Evolutionary conservation across 2,329 filamentous ascomycete genomes (phyloP).

Genomic region (Talaromyces atroroseus): DNA sequence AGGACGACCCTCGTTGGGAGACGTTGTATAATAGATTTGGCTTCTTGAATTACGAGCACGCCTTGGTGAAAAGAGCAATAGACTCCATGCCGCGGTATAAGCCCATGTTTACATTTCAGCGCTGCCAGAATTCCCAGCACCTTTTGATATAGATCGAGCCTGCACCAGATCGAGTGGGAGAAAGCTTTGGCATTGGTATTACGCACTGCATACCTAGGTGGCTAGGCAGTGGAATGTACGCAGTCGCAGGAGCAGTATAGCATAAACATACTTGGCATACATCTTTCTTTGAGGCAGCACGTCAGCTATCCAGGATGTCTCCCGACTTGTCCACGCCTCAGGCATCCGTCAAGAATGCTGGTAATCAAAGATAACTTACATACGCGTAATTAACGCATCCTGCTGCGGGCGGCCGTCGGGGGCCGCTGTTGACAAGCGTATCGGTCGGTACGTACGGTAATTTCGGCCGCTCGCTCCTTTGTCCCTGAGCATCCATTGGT

Average conservation of each 20-base stretch:
- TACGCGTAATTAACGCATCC: background rate
- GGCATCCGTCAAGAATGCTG: background rate
- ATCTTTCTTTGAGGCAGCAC: no score
- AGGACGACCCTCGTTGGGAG: background rate
- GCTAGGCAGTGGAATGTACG: no score
- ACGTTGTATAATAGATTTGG: background rate
- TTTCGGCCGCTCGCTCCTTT: background rate
- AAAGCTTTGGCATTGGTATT: no score
- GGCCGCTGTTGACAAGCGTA: background rate
- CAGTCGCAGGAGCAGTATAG: no score
- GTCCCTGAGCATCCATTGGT: no score
- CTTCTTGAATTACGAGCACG: background rate
- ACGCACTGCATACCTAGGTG: background rate
- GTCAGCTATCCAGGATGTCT: no score
- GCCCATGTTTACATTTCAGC: background rate
- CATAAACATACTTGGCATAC: no score
- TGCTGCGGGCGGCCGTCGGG: background rate
- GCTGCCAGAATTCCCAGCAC: background rate
- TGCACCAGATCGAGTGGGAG: slow-evolving; percentile 12
- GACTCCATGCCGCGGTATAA: background rate
- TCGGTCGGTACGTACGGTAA: background rate
- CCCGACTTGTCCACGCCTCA: background rate
- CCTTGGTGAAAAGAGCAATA: background rate
- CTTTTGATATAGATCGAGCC: background rate
- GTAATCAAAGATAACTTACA: background rate